phyloP scores from a whole-genome alignment of 1,284 basidiomycete genomes.

The Pseudozyma hubeiensis region DNA sequence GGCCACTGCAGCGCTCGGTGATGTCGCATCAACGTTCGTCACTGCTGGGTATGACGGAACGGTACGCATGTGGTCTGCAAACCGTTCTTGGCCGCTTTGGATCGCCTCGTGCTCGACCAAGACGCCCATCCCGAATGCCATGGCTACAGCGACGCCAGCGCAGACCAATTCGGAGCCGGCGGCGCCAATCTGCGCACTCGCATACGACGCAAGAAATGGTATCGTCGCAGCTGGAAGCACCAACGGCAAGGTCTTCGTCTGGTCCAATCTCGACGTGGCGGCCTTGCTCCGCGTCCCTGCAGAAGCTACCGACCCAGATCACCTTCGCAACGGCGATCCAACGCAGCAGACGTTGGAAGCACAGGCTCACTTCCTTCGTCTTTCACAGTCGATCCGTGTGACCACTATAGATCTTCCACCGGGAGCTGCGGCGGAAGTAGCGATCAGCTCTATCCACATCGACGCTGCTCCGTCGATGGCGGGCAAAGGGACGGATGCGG shows the following conservation, averaged over 20 bases:
- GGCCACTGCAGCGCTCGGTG: slow-evolving; percentile 55
- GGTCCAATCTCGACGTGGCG: slow-evolving; percentile 50
- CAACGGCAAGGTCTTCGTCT: slow-evolving; percentile 57
- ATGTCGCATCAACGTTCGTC: slow-evolving; percentile 59
- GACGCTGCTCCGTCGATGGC: slow-evolving; percentile 12
- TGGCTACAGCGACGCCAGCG: slow-evolving; percentile 12
- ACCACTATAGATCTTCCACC: slow-evolving; percentile 33
- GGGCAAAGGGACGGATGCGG: background rate
- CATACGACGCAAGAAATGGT: slow-evolving; percentile 55
- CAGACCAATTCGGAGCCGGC: slow-evolving; percentile 23
- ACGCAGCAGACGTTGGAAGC: slow-evolving; percentile 31
- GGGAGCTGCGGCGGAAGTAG: slow-evolving; percentile 19
- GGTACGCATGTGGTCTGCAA: slow-evolving; percentile 60
- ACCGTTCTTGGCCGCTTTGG: slow-evolving; percentile 57
- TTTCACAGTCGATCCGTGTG: slow-evolving; percentile 21
- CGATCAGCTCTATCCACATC: slow-evolving; percentile 33
- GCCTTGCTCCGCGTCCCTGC: slow-evolving; percentile 47
- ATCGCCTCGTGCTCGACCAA: slow-evolving; percentile 29
- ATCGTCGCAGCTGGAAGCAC: slow-evolving; percentile 57
- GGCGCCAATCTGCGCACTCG: slow-evolving; percentile 51
- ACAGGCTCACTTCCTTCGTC: slow-evolving; percentile 15
- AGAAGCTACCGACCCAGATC: slow-evolving; percentile 41
- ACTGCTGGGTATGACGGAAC: slow-evolving; percentile 64
- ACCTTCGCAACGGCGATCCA: slow-evolving; percentile 17
- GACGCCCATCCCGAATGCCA: slow-evolving; percentile 24